Conservation (phyloP, 495 filamentous ascomycete genomes). For the Platismatia glauca region DNA sequence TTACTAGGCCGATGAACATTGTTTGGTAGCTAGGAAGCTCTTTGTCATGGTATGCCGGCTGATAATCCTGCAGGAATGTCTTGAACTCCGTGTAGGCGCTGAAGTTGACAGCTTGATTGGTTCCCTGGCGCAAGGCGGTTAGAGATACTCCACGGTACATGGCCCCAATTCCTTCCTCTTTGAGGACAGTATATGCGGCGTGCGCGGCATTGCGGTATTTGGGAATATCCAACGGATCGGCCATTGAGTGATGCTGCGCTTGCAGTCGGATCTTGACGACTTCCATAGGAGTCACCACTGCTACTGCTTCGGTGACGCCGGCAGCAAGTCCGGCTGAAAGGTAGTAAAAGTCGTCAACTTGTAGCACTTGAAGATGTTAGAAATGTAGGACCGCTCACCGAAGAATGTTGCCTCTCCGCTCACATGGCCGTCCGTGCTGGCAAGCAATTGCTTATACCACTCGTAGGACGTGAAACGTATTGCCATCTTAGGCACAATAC, state of each 20-base stretch:
- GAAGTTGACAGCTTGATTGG: constrained; percentile 98
- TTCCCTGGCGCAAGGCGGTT: constrained; percentile 87
- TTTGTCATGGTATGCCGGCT: constrained; percentile 47
- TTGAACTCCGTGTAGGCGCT: constrained; percentile 96
- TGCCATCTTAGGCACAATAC: constrained; percentile 99
- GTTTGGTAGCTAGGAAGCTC: constrained; percentile 84
- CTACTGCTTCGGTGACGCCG: constrained; percentile 92
- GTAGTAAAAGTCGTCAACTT: not conserved
- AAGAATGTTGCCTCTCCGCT: constrained; percentile 74
- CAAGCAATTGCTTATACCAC: constrained; percentile 78
- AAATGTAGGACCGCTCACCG: constrained; percentile 35
- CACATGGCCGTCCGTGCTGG: constrained; percentile 57
- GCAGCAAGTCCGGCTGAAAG: constrained; percentile 71
- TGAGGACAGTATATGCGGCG: constrained; percentile 83
- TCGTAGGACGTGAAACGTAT: constrained; percentile 98
- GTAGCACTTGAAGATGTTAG: not conserved
- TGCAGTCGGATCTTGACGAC: constrained; percentile 97
- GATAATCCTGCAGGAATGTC: constrained; percentile 57
- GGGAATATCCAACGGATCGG: constrained; percentile 80
- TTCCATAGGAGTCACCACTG: constrained; percentile 96
- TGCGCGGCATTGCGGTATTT: constrained; percentile 98
- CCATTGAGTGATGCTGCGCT: constrained; percentile 91
- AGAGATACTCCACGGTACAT: constrained; percentile 89
- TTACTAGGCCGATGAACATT: constrained; percentile 79
- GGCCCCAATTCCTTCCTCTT: constrained; percentile 79